Evolutionary conservation across 257 asterid genomes (phyloP), one percentile per base, ranked within the genome.

Genomic region (Verbena officinalis): DNA sequence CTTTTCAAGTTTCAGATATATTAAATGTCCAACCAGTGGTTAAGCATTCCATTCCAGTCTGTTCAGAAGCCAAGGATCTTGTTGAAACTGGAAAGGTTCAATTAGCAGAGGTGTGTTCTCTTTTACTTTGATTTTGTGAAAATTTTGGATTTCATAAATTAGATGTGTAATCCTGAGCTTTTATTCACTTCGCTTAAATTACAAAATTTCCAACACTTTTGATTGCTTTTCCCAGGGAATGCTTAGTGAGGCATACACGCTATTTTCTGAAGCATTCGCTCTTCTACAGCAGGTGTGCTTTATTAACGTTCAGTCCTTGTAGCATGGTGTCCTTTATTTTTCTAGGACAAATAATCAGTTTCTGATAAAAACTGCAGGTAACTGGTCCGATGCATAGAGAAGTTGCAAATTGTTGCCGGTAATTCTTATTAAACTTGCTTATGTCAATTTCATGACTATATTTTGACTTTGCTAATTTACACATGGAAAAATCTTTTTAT

Each of bases 381-480:
- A 87, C 96, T 56, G 96, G 96, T 81, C 93, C 96, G 17, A 83
- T 87, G 90, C 96, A 85, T 68, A 80, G 88, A 73, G 96, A 87
- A 75, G 96, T 87, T 50, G 93, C 96, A 56, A 85, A 83, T 68
- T 87, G 96, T 73, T 87, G 96, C 72, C 93, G 96, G 96, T 87
- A 85, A 44, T 61, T 33, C 46, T 48, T 45, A 31, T 50, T 8
- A 33, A 48, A 21, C 44, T 7, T 30, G 43, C 39, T 58, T n/a
- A 50, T 20, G 10, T 44, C 10, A 67, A 16, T 62, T 50, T 16
- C 23, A 21, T 12, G 64, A 40, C 30, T 21, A 36, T 48, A 39
- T 51, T 2, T 9, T n/a, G n/a, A n/a, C n/a, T n/a, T n/a, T n/a
- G n/a, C n/a, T n/a, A n/a, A n/a, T n/a, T n/a, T n/a, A n/a, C n/a